phyloP scores from a whole-genome alignment of 2,329 filamentous ascomycete genomes.

The Blastomyces percursus region DNA sequence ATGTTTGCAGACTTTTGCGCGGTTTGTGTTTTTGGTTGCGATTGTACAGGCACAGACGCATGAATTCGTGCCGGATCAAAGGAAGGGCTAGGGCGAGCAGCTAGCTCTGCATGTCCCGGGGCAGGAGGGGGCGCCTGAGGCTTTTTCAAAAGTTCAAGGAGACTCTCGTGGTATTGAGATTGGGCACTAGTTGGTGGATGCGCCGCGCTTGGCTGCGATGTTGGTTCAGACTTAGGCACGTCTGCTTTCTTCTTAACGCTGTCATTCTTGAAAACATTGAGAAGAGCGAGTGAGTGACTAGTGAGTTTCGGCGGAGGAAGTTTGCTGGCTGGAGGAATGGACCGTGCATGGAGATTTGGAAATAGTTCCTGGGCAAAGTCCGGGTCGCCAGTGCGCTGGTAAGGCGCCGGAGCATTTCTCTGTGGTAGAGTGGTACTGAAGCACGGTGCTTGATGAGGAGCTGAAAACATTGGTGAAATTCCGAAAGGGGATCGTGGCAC shows the following conservation, averaged over 20 bases:
- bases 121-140: slow-evolving; percentile 10
- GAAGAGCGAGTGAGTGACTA: slow-evolving; percentile 45
- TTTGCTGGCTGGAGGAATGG: slow-evolving; percentile 46
- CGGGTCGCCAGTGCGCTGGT: slow-evolving; percentile 38
- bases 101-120: slow-evolving; percentile 36
- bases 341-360: slow-evolving; percentile 30
- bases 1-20: slow-evolving; percentile 11
- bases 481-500: neutral
- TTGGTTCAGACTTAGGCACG: slow-evolving; percentile 14
- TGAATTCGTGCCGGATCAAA: slow-evolving; percentile 2
- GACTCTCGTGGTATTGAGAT: slow-evolving; percentile 30
- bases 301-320: slow-evolving; percentile 49
- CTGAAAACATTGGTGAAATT: neutral
- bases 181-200: slow-evolving; percentile 16
- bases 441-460: neutral
- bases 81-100: slow-evolving; percentile 33
- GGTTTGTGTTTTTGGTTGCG: slow-evolving; percentile 7
- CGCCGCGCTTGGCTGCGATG: slow-evolving; percentile 13
- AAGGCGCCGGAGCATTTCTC: slow-evolving; percentile 28
- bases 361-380: slow-evolving; percentile 32
- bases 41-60: neutral
- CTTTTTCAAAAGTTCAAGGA: slow-evolving; percentile 27
- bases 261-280: slow-evolving; percentile 46
- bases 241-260: slow-evolving; percentile 21
- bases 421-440: neutral